phyloP scores from a whole-genome alignment of 2,329 filamentous ascomycete species.

The Trichophyton equinum region DNA sequence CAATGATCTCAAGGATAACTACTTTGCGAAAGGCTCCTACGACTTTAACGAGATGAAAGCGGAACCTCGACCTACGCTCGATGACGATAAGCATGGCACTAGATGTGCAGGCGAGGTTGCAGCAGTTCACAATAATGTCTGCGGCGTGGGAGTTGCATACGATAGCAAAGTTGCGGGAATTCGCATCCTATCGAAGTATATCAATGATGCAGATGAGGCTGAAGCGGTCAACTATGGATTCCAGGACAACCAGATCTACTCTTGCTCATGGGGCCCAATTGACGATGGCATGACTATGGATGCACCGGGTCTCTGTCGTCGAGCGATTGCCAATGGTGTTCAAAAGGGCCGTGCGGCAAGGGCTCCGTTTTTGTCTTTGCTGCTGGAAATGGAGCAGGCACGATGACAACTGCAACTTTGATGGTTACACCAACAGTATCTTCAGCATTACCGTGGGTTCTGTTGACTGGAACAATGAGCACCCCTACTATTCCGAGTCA shows the following conservation, averaged over 20 bases:
- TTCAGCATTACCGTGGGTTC: conserved; percentile 96
- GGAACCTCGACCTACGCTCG: conserved; percentile 68
- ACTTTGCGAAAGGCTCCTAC: conserved; percentile 82
- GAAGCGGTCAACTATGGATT: conserved; percentile 84
- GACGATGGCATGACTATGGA: conserved; percentile 94
- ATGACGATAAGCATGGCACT: conserved; percentile 82
- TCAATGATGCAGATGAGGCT: conserved; percentile 86
- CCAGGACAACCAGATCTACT: conserved; percentile 91
- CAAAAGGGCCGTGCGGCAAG: conserved; percentile 71
- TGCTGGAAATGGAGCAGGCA: conserved; percentile 77
- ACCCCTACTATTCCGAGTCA: conserved; percentile 91
- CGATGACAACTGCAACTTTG: conserved; percentile 97
- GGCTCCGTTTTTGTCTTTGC: conserved; percentile 96
- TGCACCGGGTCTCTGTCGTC: conserved; percentile 66
- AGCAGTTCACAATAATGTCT: conserved; percentile 82
- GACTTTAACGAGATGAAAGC: conserved; percentile 83
- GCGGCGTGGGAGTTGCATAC: conserved; percentile 91
- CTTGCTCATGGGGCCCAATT: conserved; percentile 94
- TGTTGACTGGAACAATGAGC: conserved; percentile 72
- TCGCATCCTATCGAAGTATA: conserved; percentile 80
- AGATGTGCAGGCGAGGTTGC: conserved; percentile 89
- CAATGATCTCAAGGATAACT: conserved; percentile 81
- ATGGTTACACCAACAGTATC: conserved; percentile 98
- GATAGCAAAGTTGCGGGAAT: conserved; percentile 82
- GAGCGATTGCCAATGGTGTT: conserved; percentile 82